A percentile compares a stretch with the other conserved stretches of the same genome.
Conservation (phyloP, 2,329 filamentous ascomycete genomes). For the Claviceps sp. region DNA sequence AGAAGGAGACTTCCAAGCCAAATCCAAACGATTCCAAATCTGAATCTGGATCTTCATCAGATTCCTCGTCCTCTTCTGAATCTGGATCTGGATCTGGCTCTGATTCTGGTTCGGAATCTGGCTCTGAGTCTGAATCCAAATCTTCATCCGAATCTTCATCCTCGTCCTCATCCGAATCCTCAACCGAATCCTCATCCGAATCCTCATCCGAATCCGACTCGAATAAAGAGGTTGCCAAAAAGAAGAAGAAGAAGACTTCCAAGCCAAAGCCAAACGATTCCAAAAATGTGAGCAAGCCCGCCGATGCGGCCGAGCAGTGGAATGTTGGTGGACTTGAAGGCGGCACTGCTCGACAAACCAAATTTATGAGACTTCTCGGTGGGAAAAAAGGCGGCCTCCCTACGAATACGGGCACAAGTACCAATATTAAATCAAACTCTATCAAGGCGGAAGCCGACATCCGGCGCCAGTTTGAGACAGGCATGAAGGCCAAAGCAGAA, state of each 20-base stretch:
- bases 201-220: not conserved
- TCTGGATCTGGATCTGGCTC: too few relatives aligned
- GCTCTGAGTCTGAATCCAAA: too few relatives aligned
- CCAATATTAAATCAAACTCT: slow-evolving; percentile 11
- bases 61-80: too few relatives aligned
- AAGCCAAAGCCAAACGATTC: not conserved
- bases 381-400: slow-evolving; percentile 30
- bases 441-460: slow-evolving; percentile 36
- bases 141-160: too few relatives aligned
- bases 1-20: not conserved
- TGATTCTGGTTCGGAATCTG: too few relatives aligned
- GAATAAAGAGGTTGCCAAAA: not conserved
- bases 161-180: not conserved
- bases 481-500: slow-evolving; percentile 43
- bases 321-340: slow-evolving; percentile 39
- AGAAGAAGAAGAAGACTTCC: not conserved
- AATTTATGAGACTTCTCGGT: slow-evolving; percentile 44
- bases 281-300: slow-evolving; percentile 11
- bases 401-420: not conserved
- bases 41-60: too few relatives aligned
- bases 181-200: not conserved
- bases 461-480: slow-evolving; percentile 42
- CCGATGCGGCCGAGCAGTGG: slow-evolving; percentile 30
- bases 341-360: slow-evolving; percentile 35
- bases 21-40: slow-evolving; percentile 2